phyloP scores from a whole-genome alignment of 139 green algal genomes.

The Desmodesmus armatus region DNA sequence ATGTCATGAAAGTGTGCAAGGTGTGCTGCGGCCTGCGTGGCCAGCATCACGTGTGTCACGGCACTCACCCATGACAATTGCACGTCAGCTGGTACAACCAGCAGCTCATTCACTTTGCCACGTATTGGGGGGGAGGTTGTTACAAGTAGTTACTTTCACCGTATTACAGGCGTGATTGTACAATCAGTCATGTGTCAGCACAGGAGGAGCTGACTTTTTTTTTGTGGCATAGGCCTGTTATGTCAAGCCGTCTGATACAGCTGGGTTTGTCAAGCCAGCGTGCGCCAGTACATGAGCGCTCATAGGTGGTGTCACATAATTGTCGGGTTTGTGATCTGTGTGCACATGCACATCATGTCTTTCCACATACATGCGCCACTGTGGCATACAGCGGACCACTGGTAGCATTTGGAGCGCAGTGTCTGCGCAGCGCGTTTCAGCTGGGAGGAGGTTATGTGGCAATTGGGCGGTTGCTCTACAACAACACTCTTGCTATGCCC shows the following conservation, averaged over 20 bases:
- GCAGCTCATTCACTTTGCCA: too few species aligned
- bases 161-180: slow-evolving; percentile 4
- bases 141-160: too few species aligned
- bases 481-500: background rate
- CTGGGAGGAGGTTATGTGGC: background rate
- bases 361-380: slow-evolving; percentile 17
- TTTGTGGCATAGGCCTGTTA: background rate
- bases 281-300: background rate
- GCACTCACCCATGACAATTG: background rate
- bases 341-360: slow-evolving; percentile 9
- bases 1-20: background rate
- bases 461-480: background rate
- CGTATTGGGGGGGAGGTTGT: too few species aligned
- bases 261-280: slow-evolving; percentile 22
- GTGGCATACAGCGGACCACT: background rate
- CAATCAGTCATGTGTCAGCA: background rate
- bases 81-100: background rate
- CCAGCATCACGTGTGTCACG: slow-evolving; percentile 1
- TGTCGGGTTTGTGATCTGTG: slow-evolving; percentile 36
- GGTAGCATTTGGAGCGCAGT: slow-evolving; percentile 31
- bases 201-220: background rate
- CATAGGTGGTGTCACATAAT: background rate
- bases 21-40: background rate
- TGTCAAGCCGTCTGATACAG: background rate
- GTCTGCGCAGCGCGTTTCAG: background rate